These are phyloP conservation scores for Rhizopogon parksii DNA, from an alignment of 1,284 basidiomycete genomes.

Conservation along the genomic window DNA sequence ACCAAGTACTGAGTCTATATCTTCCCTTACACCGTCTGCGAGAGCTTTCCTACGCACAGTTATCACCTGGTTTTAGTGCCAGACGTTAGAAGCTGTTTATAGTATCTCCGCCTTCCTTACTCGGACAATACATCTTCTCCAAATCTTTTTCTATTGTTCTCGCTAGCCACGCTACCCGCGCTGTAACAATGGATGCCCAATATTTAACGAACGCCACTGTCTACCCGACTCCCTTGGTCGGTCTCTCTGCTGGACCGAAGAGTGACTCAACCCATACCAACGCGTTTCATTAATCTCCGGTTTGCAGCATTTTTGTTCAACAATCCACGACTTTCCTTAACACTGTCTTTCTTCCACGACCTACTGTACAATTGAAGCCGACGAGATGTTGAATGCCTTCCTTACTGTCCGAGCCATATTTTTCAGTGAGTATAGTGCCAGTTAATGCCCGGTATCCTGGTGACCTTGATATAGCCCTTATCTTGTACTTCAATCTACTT, in stretches of 20 bases:
- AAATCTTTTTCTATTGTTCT: slow-evolving; percentile 13
- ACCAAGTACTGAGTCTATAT: too few relatives aligned
- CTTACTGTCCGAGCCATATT: slow-evolving; percentile 49
- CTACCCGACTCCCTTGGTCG: slow-evolving; percentile 6
- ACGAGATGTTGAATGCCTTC: slow-evolving; percentile 36
- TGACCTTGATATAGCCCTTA: slow-evolving; percentile 35
- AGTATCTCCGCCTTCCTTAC: background rate
- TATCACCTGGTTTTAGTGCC: too few relatives aligned
- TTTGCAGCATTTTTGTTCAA: background rate
- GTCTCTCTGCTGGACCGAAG: slow-evolving; percentile 20
- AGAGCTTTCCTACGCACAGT: too few relatives aligned
- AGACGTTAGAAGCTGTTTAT: too few relatives aligned
- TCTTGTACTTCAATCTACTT: slow-evolving; percentile 45
- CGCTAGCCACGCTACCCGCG: background rate
- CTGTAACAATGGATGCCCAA: slow-evolving; percentile 7
- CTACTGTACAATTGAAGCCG: slow-evolving; percentile 1
- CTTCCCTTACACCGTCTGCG: too few relatives aligned
- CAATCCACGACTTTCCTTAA: slow-evolving; percentile 1
- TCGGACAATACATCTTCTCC: background rate
- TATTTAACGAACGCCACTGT: slow-evolving; percentile 14
- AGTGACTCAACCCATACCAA: background rate
- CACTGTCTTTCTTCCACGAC: slow-evolving; percentile 13
- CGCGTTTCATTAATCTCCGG: slow-evolving; percentile 5
- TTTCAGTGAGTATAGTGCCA: slow-evolving; percentile 40
- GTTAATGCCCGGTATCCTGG: slow-evolving; percentile 1